A percentile compares a stretch with the other conserved stretches of the same genome.
phyloP scores from a whole-genome alignment of 2,329 filamentous ascomycete species.

The Neophaeococcomyces mojaviensis region DNA sequence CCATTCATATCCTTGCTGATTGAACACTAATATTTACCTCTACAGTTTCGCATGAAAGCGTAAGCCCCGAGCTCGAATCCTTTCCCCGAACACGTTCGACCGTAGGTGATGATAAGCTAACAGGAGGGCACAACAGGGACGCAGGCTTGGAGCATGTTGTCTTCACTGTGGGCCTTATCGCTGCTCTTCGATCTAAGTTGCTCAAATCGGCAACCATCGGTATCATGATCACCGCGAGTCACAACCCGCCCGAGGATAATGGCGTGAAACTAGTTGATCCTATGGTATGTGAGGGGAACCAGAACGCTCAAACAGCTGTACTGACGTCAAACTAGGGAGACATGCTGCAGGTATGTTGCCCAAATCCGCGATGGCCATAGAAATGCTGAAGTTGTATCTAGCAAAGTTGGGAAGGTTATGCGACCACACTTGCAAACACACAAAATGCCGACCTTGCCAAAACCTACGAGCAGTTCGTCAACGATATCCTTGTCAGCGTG shows the following conservation, averaged over 20 bases:
- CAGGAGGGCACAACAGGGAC: slow-evolving; percentile 21
- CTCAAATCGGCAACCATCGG: slow-evolving; percentile 78
- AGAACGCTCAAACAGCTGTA: neutral
- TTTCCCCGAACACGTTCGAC: slow-evolving; percentile 1
- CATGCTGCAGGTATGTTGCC: slow-evolving; percentile 7
- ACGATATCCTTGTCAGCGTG: slow-evolving; percentile 59
- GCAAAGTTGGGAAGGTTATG: slow-evolving; percentile 81
- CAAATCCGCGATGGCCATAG: neutral
- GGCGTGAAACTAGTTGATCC: slow-evolving; percentile 95
- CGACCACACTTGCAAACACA: slow-evolving; percentile 83
- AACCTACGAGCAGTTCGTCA: slow-evolving; percentile 67
- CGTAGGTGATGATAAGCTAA: slow-evolving; percentile 44
- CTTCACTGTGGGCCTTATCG: slow-evolving; percentile 84
- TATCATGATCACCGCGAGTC: slow-evolving; percentile 91
- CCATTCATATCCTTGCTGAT: slow-evolving; percentile 8
- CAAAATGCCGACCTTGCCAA: slow-evolving; percentile 66
- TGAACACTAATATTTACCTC: slow-evolving; percentile 11
- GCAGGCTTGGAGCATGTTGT: slow-evolving; percentile 50
- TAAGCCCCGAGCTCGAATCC: slow-evolving; percentile 33
- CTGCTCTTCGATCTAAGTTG: slow-evolving; percentile 81
- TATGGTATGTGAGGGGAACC: slow-evolving; percentile 48
- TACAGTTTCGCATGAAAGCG: slow-evolving; percentile 63
- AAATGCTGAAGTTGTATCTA: slow-evolving; percentile 38
- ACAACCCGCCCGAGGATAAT: slow-evolving; percentile 85
- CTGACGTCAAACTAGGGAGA: slow-evolving; percentile 7